Base-by-base conservation (phyloP, 2,329 filamentous ascomycete genomes). In the Pseudonectria foliicola region DNA sequence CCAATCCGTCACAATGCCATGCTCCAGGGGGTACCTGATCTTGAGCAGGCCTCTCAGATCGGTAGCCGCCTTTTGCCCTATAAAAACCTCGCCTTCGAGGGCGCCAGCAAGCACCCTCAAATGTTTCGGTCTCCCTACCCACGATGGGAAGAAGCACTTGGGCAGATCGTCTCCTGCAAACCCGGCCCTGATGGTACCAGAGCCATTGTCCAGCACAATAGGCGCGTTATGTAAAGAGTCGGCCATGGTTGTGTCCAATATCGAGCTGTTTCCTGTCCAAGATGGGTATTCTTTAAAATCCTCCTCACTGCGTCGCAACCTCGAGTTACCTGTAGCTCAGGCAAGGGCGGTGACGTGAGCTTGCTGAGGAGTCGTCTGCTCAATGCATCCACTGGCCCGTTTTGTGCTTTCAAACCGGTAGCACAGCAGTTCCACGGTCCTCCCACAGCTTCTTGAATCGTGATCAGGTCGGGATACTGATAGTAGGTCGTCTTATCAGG, bases 1-100 rank as follows among this genome's bases (percentile, higher is more conserved):
- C 92, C 92, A 98, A 63, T 98, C 88, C 50, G 92, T 98, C 44
- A 98, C 92, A 54, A 98, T 93, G 51, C 92, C 92, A 61, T 98
- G 92, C 67, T 96, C 92, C 36, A 98, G 69, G 29, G 92, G 92
- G 60, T 96, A 96, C 47, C 80, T 76, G 53, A 98, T 95, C 75
- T 96, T 98, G 51, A 98, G 73, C 42, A 98, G 69, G 3, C 92
- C 92, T 55, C 90, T 80, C 54, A 95, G 73, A 57, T 96, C 89
- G 51, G 88, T 85, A 40, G 90, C 89, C 13, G 77, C 77, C 61
- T 87, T 82, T 53, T 89, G 82, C 33, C 92, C 92, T 59, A 98
- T 95, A 63, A 98, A 98, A 34, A 94, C 83, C 58, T 98, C 92
- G 33, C 92, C 92, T 66, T 98, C 92, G 38, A 96, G 68, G 42